Evolutionary conservation across 441 rosid genomes (phyloP), one percentile per base, ranked within the genome.

Genomic region (Bocquillonia castaneifolia): DNA sequence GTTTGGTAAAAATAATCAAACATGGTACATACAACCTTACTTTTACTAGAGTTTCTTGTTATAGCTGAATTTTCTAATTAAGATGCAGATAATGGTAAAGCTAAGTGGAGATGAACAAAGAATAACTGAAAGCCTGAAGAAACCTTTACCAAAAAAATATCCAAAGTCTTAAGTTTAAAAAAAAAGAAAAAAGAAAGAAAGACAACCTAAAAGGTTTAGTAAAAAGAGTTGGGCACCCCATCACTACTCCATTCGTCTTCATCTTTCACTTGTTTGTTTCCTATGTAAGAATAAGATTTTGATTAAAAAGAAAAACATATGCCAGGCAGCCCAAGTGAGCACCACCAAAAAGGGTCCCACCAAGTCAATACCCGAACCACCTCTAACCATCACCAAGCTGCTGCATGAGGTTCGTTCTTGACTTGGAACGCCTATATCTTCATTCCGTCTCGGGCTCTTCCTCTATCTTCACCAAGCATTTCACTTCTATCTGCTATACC

Each of bases 311-410:
- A 29, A 51, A 63, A 63, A 34, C 32, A 13, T 48, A 36, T 32
- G 15, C 25, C 22, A 23, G 36, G 32, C 5, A 31, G 17, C 10
- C n/a, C n/a, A 66, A 54, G 44, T 60, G 51, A 67, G 53, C 25
- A n/a, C 53, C 55, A 15, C 39, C n/a, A n/a, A n/a, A n/a, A 20
- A 40, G 78, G 81, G 82, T 74, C 82, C 58, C 61, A 77, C 80
- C 77, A 62, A 88, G 97, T 87, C 97, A 88, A 91, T 91, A 81
- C 97, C 97, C 96, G 96, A 91, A 91, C 94, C 91, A 88, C 85
- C 8, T 48, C 52, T 15, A 44, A 29, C 52, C 28, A 18, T 63
- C 39, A 77, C 3, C 37, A 5, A 8, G 17, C 25, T 57, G 39
- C 39, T 25, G n/a, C 14, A 10, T 80, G 72, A 82, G 91, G 93